A percentile compares a stretch with the other conserved stretches of the same genome.
These are phyloP conservation scores for Phoma sp. DNA, from an alignment of 2,329 filamentous ascomycete species.

Conservation along the genomic window DNA sequence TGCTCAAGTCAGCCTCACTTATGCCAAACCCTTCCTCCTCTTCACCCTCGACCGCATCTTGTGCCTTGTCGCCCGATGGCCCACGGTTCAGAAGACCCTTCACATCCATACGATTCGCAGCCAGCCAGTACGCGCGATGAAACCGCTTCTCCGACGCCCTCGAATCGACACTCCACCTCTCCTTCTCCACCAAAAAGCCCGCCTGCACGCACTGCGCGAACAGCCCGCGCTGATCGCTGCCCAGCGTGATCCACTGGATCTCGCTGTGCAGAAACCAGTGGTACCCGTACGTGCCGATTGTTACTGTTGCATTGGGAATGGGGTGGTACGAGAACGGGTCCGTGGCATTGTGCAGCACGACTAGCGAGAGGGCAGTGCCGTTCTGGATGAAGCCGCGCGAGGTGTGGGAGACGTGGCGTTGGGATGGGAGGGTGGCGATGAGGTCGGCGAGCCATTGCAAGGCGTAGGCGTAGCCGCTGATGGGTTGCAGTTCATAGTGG, in stretches of 20 bases:
- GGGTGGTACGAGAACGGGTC: conserved; percentile 26
- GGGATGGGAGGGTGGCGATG: background rate
- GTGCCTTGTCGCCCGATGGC: conserved; percentile 5
- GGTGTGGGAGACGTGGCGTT: conserved; percentile 22
- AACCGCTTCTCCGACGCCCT: conserved; percentile 32
- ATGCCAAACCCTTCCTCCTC: conserved; percentile 15
- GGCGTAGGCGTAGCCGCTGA: conserved; percentile 10
- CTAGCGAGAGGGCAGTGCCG: conserved; percentile 26
- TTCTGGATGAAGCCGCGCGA: conserved; percentile 35
- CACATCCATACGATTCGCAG: conserved; percentile 27
- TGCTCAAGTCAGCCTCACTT: conserved; percentile 14
- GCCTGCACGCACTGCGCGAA: background rate
- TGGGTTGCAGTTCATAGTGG: conserved; percentile 26
- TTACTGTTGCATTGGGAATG: conserved; percentile 16
- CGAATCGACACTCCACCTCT: conserved; percentile 22
- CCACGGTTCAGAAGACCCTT: conserved; percentile 23
- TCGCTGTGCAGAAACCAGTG: conserved; percentile 23
- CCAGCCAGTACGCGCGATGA: conserved; percentile 41
- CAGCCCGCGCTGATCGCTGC: conserved; percentile 5
- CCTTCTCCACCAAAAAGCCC: conserved; percentile 12
- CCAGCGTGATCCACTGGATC: conserved; percentile 39
- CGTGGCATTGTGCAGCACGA: conserved; percentile 38
- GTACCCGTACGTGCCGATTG: conserved; percentile 35
- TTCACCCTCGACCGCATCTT: conserved; percentile 9
- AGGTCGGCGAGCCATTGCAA: conserved; percentile 20